A percentile compares a stretch with the other conserved stretches of the same genome.
These are phyloP conservation scores for Sclerotinia spermophila DNA, from an alignment of 2,329 filamentous ascomycete genomes.

Conservation along the genomic window DNA sequence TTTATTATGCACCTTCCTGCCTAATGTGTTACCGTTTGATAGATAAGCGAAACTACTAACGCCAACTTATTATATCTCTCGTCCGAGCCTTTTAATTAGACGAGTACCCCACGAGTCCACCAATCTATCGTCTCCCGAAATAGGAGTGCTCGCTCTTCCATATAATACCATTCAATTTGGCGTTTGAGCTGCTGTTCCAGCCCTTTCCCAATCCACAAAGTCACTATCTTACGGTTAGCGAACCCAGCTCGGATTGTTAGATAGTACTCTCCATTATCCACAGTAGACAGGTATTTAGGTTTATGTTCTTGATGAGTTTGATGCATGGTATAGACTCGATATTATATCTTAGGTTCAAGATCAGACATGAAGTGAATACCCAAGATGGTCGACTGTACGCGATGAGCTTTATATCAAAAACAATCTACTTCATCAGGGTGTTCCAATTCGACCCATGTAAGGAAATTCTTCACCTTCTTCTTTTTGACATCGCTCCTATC, in stretches of 20 bases:
- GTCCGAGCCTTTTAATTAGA: not conserved
- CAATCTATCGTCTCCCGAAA: accelerated
- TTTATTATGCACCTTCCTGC: not conserved
- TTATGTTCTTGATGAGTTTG: not conserved
- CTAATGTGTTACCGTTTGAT: not conserved
- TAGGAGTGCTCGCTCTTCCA: accelerated
- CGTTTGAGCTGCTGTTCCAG: not conserved
- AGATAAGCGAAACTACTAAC: not conserved
- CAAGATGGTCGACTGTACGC: no score
- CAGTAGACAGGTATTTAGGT: not conserved
- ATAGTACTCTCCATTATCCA: not conserved
- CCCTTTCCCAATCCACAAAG: not conserved
- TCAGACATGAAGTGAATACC: not conserved
- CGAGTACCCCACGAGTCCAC: not conserved
- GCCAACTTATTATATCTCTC: not conserved
- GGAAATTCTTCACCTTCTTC: no score
- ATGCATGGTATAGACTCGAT: not conserved
- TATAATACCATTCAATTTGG: not conserved
- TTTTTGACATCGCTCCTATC: no score
- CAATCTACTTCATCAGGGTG: no score
- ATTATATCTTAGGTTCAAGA: not conserved
- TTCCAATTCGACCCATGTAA: no score
- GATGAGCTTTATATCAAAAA: no score
- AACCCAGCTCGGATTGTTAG: not conserved
- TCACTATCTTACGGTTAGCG: not conserved